Base-by-base conservation (phyloP, 371 early-diverging fungal genomes). In the Apophysomyces trapeziformis region DNA sequence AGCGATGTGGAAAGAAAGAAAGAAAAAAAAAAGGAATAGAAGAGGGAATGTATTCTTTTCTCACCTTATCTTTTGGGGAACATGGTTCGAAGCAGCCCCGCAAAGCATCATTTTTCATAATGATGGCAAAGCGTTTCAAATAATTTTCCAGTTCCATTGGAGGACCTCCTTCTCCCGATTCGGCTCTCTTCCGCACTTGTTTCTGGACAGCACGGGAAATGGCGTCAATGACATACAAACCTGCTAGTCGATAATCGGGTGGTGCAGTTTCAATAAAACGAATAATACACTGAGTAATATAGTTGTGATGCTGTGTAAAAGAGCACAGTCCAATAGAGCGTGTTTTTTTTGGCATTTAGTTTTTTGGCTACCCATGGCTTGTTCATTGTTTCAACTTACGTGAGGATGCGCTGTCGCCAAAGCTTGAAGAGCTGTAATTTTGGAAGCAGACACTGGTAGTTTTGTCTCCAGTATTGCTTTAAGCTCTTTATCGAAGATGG, bases 211-310 rank as follows among this genome's bases (percentile, higher is more conserved):
- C 82, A 12, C 87, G 76, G 5, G 84, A 83, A 47, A 90, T 86
- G 12, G 89, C 86, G 64, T 90, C 89, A 68, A 90, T 84, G 21
- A 89, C 87, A 75, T 90, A 90, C 65, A 90, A 73, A 59, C 87
- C 88, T 46, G 86, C 86, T 12, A 90, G 78, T 13, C 87, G 85
- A 68, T 83, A 85, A 58, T 89, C 88, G 14, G 85, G 79, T 13
- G 84, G 76, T 47, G 87, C 79, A 35, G 76, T 87, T 54, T 81
- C 80, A 38, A 88, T 76, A 56, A 90, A 88, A 5, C 77, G 76
- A 38, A 76, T 61, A 38, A 82, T 77, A n/a, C 76, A 74, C 60
- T 87, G 87, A 8, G 83, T 75, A 44, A 80, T 79, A 61, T 84
- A 80, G n/a, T 87, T 84, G 45, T 86, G 76, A 60, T 87, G 78